Conservation (phyloP, 1,139 yeast species). For the Candida pseudoviswanathii region DNA sequence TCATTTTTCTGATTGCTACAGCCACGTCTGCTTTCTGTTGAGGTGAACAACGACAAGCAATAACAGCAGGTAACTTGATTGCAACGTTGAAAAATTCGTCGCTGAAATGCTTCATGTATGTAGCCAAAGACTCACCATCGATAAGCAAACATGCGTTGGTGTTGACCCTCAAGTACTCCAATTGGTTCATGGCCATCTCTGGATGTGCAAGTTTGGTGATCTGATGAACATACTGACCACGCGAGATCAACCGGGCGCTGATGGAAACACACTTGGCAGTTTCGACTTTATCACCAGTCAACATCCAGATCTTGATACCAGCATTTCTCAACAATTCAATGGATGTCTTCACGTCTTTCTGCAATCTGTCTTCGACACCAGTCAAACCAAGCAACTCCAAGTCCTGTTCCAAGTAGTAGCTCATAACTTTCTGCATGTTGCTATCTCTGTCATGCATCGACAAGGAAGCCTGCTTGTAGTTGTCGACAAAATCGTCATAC, state of each 20-base stretch:
- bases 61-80: constrained; percentile 81
- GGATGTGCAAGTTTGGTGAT: constrained; percentile 65
- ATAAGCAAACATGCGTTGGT: constrained; percentile 79
- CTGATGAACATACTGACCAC: constrained; percentile 93
- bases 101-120: constrained; percentile 62
- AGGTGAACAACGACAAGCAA: constrained; percentile 98
- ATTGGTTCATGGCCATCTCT: constrained; percentile 67
- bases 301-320: constrained; percentile 97
- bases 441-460: constrained; percentile 80
- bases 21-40: constrained; percentile 99
- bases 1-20: constrained; percentile 66
- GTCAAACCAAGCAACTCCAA: constrained; percentile 88
- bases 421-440: constrained; percentile 67
- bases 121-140: constrained; percentile 88
- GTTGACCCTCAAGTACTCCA: constrained; percentile 70
- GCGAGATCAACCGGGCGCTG: constrained; percentile 84
- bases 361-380: constrained; percentile 96
- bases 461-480: constrained; percentile 72
- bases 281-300: constrained; percentile 98
- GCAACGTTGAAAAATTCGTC: constrained; percentile 78
- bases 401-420: constrained; percentile 75
- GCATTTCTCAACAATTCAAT: constrained; percentile 93
- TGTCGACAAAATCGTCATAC: constrained; percentile 64
- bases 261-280: constrained; percentile 97
- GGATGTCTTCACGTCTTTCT: constrained; percentile 86